Evolutionary conservation across 805 yeast species (phyloP), one percentile per base, ranked within the genome.

Genomic region (Suhomyces sp.): DNA sequence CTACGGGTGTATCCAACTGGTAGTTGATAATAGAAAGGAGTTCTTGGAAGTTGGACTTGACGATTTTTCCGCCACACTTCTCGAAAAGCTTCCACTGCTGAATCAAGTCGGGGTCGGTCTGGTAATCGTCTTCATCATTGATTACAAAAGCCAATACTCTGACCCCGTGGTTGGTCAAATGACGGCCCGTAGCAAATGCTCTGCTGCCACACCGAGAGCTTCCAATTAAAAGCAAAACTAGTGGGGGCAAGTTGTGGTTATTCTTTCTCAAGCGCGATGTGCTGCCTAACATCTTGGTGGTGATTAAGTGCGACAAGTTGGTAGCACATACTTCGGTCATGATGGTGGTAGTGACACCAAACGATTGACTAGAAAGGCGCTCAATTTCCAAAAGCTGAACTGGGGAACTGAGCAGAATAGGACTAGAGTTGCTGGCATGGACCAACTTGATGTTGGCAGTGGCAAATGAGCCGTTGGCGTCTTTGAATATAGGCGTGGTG

Each of bases 201-300:
- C 90, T 74, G 5, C 85, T 78, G 22, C 96, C 96, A 22, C 93
- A 79, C 52, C 86, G 74, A 51, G 85, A 84, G 60, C 87, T 86
- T n/a, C 96, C 94, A 3, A 82, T 83, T 26, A 90, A 72, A 1
- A 87, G 70, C 12, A 90, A 72, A 2, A 88, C 86, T 51, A 90
- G 70, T 1, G 97, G 97, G 7, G 91, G 88, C 17, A 88, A 77
- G 64, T 91, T 90, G 63, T 86, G 90, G 65, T 88, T 88, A n/a
- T 76, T 72, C 27, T 78, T 73, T 38, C 83, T 78, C 52, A 90
- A 74, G 58, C 97, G 76, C 24, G 66, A 76, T 9, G 80, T 67
- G 1, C 96, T 96, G 10, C 96, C 91, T 19, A 91, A 73, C 17
- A 84, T 78, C 24, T 62, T 65, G 49, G 79, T 75, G 26, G 86